Base-by-base conservation (phyloP, 345 rosid genomes). In the Lagerstroemia speciosa region DNA sequence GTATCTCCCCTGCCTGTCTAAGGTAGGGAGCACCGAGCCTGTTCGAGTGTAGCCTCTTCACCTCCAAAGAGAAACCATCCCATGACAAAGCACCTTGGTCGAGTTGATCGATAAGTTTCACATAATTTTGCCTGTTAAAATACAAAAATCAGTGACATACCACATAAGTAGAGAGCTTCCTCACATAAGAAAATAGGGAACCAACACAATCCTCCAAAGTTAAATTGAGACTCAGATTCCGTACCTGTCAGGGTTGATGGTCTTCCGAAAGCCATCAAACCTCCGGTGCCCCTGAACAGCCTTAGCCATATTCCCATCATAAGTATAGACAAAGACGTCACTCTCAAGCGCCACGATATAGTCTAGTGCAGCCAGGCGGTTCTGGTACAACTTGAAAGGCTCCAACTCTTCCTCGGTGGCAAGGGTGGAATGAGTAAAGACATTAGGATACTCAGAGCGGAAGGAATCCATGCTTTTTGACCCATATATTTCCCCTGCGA, bases 231-330 rank as follows among this genome's bases (percentile, higher is more conserved):
- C 45, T 41, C 45, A 41, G 11, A 14, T 37, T 45, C 22, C 63
- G 38, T 70, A 92, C 98, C 88, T 85, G 87, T 90, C 88, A 41
- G 98, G 98, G 73, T 84, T 88, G 65, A 93, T 87, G 34, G 97
- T 87, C 80, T 85, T 93, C 61, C 89, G 77, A 68, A 88, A 93
- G 52, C 98, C 96, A 80, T 87, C 93, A 68, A 90, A 93, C 67
- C 83, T 77, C 77, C 98, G 69, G 46, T 93, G 98, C 40, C 98
- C 98, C 78, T 93, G 97, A 63, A 93, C 98, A 19, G 97, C 97
- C 78, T 87, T 91, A 12, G 98, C 98, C 98, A 93, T 93, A 67
- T 93, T 93, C 34, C 98, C 98, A 68, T 93, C 97, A 6, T 93
- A 91, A 4, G 98, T 91, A 73, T 91, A 87, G 61, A 89, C 84